Evolutionary conservation across 225 moss, liverwort and hornwort genomes (phyloP), one percentile per base, ranked within the genome.

Genomic region (Straminergon stramineum): DNA sequence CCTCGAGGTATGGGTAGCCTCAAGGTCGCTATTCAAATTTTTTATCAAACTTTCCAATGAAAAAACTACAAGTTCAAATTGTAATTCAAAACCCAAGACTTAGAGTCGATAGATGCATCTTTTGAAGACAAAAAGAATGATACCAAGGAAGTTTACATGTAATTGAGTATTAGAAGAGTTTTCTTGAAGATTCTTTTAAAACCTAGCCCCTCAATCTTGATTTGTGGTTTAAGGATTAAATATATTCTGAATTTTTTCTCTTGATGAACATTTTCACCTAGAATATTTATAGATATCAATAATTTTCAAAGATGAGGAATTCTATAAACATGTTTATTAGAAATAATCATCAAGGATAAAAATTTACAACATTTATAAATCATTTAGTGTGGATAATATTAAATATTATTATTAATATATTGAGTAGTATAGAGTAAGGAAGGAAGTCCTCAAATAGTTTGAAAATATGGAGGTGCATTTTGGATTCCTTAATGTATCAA

Each of bases 131-230:
- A 43, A 45, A 17, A 45, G 0, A 74, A 74, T 45, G 43, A 73
- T 73, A 43, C 5, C 5, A 73, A 43, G 16, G 4, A 73, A 27
- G 4, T 27, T 73, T 6, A 43, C 5, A 41, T 15, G 8, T 41
- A 15, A 5, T 71, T 41, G 26, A 41, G 1, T 41, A 71, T 2
- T 9, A 1, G 3, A 71, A 9, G 15, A 41, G 1, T 15, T 71
- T 26, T 24, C 5, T 8, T 26, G 8, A 71, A 41, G 26, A 15
- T 26, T 70, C 39, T 39, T 5, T 24, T 2, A 39, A 24, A 24
- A 70, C 3, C 1, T 4, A 23, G 2, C 0, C 15, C 15, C 0
- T 70, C 0, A 0, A 4, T 2, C 8, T 24, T 3, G 8, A 1
- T 71, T 71, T 71, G 7, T 41, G 3, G 15, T 15, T 26, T 71